Evolutionary conservation across 1,139 yeast genomes (phyloP), one percentile per base, ranked within the genome.

Genomic region (Candida tetrigidarum): DNA sequence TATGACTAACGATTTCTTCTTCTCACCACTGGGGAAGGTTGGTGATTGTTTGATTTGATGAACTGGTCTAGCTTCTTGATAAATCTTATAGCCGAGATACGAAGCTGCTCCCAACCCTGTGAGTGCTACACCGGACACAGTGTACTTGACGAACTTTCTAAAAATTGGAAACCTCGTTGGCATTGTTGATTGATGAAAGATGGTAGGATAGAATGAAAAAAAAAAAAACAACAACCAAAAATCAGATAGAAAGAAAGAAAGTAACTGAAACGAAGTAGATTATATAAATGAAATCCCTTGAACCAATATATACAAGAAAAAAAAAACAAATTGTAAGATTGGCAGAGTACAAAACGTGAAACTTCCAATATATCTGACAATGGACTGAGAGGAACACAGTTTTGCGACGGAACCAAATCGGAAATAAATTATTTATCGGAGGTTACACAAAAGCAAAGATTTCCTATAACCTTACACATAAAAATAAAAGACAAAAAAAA

Each of bases 1-100:
- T 53, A 91, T 83, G 44, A 91, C 95, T 60, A 91, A 70, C 34
- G 92, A 89, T 73, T 92, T 91, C 76, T 87, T 88, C 62, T 84
- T 81, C 48, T 88, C 82, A 34, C 92, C 92, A 57, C 74, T 78
- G 43, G 78, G 74, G 55, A 83, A 80, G 27, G 74, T 66, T 11
- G 83, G 77, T 3, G 81, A 67, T 61, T 82, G 86, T 49, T 69
- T 67, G 33, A 53, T 50, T 62, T 85, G 91, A 27, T 70, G 67
- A 27, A 73, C 70, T 5, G 92, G 92, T 53, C 78, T 74, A 5
- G 79, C 68, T 65, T 86, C 93, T 36, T 67, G 67, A 63, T 82
- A 84, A 34, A 84, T 20, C 49, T 77, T 74, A 62, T 76, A 81
- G 18, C 77, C 67, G 46, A 84, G 62, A 54, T 75, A 78, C 3